Conservation (phyloP, 106 monocot genomes). For the Posidonia australis region DNA sequence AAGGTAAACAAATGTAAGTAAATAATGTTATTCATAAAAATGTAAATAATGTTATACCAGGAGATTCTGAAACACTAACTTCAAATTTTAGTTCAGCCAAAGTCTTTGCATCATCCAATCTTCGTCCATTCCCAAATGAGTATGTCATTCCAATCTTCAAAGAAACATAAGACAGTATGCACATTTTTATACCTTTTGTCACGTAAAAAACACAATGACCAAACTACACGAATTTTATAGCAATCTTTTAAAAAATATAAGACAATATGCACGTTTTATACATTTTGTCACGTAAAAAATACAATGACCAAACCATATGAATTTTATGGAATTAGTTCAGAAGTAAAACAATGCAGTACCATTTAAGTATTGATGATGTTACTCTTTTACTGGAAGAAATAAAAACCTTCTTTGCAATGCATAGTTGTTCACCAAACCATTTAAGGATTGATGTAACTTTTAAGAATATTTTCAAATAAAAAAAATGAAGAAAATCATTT, state of each 20-base stretch:
- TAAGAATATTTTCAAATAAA: too few species aligned
- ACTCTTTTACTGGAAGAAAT: too few species aligned
- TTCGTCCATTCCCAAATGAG: conserved; percentile 14
- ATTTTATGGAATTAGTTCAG: too few species aligned
- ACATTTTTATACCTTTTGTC: neutral
- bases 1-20: too few species aligned
- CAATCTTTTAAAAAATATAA: neutral
- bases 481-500: too few species aligned
- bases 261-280: neutral
- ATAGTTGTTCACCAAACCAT: too few species aligned
- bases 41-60: neutral
- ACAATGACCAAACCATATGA: neutral
- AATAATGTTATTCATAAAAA: neutral
- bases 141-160: conserved; percentile 10
- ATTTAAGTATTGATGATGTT: too few species aligned
- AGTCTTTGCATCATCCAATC: conserved; percentile 10
- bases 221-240: too few species aligned
- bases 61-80: conserved; percentile 4
- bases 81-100: conserved; percentile 19
- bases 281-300: neutral
- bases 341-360: too few species aligned
- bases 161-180: neutral
- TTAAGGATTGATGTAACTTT: too few species aligned
- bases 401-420: too few species aligned
- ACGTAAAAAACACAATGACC: neutral